A percentile compares a stretch with the other conserved stretches of the same genome.
Conservation (phyloP, 768 basidiomycete species). For the Strobilomyces confusus region DNA sequence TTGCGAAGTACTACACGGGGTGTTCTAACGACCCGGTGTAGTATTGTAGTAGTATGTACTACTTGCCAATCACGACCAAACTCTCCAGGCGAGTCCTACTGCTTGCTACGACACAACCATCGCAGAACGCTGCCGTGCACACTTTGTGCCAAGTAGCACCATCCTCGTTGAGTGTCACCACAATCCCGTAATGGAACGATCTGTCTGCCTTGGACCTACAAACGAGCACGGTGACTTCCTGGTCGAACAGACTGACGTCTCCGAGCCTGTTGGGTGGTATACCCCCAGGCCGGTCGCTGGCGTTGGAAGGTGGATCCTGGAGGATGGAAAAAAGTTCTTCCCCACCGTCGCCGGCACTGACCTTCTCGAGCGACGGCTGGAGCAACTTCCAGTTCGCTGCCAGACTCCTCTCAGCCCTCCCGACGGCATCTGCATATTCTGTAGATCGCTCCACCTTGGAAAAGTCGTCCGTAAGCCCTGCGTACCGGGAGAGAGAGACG, state of each 20-base stretch:
- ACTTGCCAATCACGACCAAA: slow-evolving; percentile 5
- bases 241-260: slow-evolving; percentile 5
- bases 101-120: background rate
- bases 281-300: background rate
- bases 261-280: slow-evolving; percentile 7
- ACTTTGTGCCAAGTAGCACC: slow-evolving; percentile 9
- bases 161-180: slow-evolving; percentile 1
- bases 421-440: background rate
- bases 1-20: too few relatives aligned
- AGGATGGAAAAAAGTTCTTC: background rate
- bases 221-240: background rate
- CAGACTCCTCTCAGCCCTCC: slow-evolving; percentile 8
- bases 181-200: slow-evolving; percentile 9
- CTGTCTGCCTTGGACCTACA: slow-evolving; percentile 9
- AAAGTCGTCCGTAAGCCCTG: slow-evolving; percentile 1
- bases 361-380: background rate
- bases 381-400: background rate
- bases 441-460: slow-evolving; percentile 4
- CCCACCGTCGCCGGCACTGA: background rate
- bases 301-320: background rate
- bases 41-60: too few relatives aligned
- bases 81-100: background rate
- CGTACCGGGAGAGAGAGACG: background rate
- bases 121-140: slow-evolving; percentile 7
- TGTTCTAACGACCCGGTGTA: too few relatives aligned